Evolutionary conservation across 495 filamentous ascomycete species (phyloP).

Genomic region (Penicillium diatomitis): DNA sequence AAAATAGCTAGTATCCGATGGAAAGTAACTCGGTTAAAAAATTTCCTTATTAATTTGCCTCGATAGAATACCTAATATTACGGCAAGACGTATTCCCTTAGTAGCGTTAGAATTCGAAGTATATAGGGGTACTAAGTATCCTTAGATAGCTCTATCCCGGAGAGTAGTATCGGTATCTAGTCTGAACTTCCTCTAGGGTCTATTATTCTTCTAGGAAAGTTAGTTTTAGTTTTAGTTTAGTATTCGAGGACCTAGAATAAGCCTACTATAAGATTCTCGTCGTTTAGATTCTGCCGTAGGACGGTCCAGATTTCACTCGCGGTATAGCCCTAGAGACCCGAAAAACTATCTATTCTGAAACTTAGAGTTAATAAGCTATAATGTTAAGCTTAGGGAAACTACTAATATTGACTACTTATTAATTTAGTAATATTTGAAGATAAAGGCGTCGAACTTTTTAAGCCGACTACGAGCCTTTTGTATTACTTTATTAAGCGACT

Average conservation of each 20-base stretch:
- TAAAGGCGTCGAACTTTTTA: not conserved
- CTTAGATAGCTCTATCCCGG: not conserved
- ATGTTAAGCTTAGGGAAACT: not conserved
- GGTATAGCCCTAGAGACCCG: not conserved
- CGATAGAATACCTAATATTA: constrained; percentile 17
- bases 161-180: not conserved
- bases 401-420: not conserved
- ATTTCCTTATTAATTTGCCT: constrained; percentile 17
- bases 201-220: not conserved
- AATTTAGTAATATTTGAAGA: not conserved
- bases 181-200: constrained; percentile 1
- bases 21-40: constrained; percentile 18
- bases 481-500: constrained; percentile 34
- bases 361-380: not conserved
- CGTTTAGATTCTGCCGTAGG: not conserved
- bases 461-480: constrained; percentile 13
- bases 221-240: not conserved
- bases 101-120: constrained; percentile 4
- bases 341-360: not conserved
- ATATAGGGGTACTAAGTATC: not conserved
- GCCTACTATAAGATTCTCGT: not conserved
- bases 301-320: not conserved
- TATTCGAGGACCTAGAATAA: not conserved
- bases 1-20: constrained; percentile 1
- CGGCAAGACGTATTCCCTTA: constrained; percentile 11